Evolutionary conservation across 139 green algal genomes (phyloP), one percentile per base, ranked within the genome.

Genomic region (Dunaliella sp.): DNA sequence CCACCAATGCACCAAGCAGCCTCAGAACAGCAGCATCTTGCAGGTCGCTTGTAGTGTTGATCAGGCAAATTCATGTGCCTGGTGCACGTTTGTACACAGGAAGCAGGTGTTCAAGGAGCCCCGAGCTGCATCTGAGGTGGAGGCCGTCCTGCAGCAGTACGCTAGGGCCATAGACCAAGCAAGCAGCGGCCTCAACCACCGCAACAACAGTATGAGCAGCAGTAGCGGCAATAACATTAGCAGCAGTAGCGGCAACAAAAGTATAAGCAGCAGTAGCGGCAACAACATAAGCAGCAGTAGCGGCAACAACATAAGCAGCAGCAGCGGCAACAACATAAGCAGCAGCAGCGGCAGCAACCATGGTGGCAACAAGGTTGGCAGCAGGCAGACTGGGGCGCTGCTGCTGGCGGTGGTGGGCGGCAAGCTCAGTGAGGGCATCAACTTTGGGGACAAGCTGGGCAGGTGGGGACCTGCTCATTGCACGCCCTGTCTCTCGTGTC

Each of bases 351-450:
- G 73, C 80, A 85, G 87, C 80, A 1, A 95, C 93, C 1, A 32
- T 98, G 32, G 81, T 99, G 82, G 38, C 37, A 81, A 83, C 77
- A 34, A 35, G 37, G 73, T 34, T 25, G 80, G 38, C 36, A 48
- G 72, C 36, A 26, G 16, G 22, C 21, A 57, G n/a, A n/a, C 73
- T 22, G 95, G 97, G 1, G 97, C 96, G 2, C 34, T 99, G 48
- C 86, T 99, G 86, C 88, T 99, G 83, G 96, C 92, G 78, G 97
- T 99, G 76, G 94, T 99, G 38, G 97, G 97, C 1, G 97, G 92
- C 34, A 98, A 98, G 87, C 93, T 99, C 86, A 94, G 93, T 3
- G 97, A 99, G 84, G 97, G 97, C 3, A 99, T 99, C 93, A 99
- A 99, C 92, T 99, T 99, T 92, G 97, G 95, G 1, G 96, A 99